Base-by-base conservation (phyloP, 2,329 filamentous ascomycete genomes). In the Fusarium xylarioides region DNA sequence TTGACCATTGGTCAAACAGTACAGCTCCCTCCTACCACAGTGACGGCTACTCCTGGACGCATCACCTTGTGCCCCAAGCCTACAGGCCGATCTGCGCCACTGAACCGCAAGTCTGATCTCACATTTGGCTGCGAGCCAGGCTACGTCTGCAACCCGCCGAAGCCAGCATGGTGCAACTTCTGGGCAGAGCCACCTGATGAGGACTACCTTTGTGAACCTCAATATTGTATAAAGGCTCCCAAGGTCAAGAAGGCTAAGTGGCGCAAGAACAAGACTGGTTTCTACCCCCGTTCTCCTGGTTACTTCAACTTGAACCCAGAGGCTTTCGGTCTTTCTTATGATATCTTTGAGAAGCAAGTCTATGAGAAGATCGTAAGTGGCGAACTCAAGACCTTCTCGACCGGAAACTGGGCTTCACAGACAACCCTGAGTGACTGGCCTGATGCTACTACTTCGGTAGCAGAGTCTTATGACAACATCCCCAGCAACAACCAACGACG, bases 261-360 rank as follows among this genome's bases (percentile, higher is more conserved):
- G 89, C 74, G 79, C 0, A 73, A 79, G 3, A 83, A 85, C 62
- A 63, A 82, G 47, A 89, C 86, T 0, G 71, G 81, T 21, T 90
- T 87, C 76, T 91, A 86, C 70, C 86, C 86, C 4, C 84, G 86
- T 2, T 72, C 76, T 7, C 70, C 72, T 18, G 88, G 86, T 7
- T 93, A 92, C 78, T 93, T 90, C 81, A 87, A 92, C 66, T 84
- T 93, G n/a, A 84, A 90, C 62, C 83, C 91, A 0, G 79, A 83
- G 3, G 85, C 85, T 0, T 93, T 93, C 65, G 91, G 91, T 9
- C 82, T 93, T 21, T 87, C 85, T 55, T 91, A 89, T 66, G 87
- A 87, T 46, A 90, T 93, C 23, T 93, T 92, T 68, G 83, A 85
- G 26, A 80, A 85, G 30, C 76, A 86, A 10, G 74, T 82, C 2